A percentile compares a stretch with the other conserved stretches of the same genome.
Evolutionary conservation across 306 rosid species (phyloP).

Genomic region (Mimosa bimucronata): DNA sequence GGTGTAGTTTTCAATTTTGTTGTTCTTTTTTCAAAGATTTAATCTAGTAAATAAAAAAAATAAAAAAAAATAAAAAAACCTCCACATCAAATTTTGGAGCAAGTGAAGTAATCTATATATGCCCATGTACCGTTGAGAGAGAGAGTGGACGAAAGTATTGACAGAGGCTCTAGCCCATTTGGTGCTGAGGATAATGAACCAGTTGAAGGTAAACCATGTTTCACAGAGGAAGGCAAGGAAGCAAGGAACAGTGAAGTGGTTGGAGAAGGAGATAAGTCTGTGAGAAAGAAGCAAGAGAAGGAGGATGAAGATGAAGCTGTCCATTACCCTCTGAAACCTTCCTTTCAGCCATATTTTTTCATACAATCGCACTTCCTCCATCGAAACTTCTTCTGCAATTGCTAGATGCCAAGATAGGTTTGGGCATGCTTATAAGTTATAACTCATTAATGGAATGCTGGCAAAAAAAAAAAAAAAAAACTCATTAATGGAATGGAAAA

Average conservation of each 20-base stretch:
- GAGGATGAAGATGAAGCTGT: slow-evolving; percentile 27
- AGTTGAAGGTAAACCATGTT: neutral
- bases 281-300: neutral
- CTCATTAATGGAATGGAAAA: neutral
- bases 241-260: neutral
- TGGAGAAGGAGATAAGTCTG: neutral
- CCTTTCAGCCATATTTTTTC: slow-evolving; percentile 31
- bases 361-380: slow-evolving; percentile 13
- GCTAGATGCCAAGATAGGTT: neutral
- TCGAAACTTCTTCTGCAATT: neutral
- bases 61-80: too few relatives aligned
- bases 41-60: too few relatives aligned
- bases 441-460: too few relatives aligned
- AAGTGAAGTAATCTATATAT: too few relatives aligned
- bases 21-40: too few relatives aligned
- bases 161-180: neutral
- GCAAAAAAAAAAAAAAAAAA: too few relatives aligned
- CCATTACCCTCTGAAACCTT: slow-evolving; percentile 34
- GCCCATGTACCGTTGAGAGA: neutral
- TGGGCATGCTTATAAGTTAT: neutral
- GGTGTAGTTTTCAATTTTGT: too few relatives aligned
- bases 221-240: neutral
- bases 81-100: neutral
- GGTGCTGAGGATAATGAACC: neutral
- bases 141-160: neutral